Evolutionary conservation across 106 monocot genomes (phyloP).

Genomic region (Apostasia shenzhenica): DNA sequence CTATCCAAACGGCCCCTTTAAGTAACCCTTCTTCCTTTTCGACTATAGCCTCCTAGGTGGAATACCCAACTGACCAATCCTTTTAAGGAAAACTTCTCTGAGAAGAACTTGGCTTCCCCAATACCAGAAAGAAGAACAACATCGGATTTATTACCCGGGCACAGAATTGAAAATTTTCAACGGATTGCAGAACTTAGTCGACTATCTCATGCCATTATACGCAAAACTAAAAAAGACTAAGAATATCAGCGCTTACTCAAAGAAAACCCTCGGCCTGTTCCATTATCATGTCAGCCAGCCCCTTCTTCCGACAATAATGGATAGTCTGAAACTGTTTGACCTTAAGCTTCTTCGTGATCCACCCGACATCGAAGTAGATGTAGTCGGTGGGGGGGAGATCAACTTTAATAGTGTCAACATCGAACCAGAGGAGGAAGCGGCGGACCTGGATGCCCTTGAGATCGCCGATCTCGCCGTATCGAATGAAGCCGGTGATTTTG

Average conservation of each 20-base stretch:
- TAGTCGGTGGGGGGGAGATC: slow-evolving; percentile 58
- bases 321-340: slow-evolving; percentile 52
- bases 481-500: slow-evolving; percentile 49
- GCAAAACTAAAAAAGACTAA: neutral
- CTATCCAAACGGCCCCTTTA: too few species aligned
- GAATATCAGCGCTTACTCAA: neutral
- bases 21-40: too few species aligned
- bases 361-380: slow-evolving; percentile 69
- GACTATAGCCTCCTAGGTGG: too few species aligned
- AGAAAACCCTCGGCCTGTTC: neutral
- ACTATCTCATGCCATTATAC: neutral
- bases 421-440: slow-evolving; percentile 63
- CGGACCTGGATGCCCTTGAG: slow-evolving; percentile 54
- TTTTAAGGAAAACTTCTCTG: too few species aligned
- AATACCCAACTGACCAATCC: too few species aligned
- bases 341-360: slow-evolving; percentile 54
- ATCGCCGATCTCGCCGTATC: slow-evolving; percentile 32
- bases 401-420: slow-evolving; percentile 62
- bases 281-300: neutral
- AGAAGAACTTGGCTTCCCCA: too few species aligned
- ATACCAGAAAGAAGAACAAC: too few species aligned
- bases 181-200: neutral
- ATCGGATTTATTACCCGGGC: too few species aligned
- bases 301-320: slow-evolving; percentile 32
- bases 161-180: too few species aligned